phyloP scores from a whole-genome alignment of 495 filamentous ascomycete genomes.

The Talaromyces proteolyticus region DNA sequence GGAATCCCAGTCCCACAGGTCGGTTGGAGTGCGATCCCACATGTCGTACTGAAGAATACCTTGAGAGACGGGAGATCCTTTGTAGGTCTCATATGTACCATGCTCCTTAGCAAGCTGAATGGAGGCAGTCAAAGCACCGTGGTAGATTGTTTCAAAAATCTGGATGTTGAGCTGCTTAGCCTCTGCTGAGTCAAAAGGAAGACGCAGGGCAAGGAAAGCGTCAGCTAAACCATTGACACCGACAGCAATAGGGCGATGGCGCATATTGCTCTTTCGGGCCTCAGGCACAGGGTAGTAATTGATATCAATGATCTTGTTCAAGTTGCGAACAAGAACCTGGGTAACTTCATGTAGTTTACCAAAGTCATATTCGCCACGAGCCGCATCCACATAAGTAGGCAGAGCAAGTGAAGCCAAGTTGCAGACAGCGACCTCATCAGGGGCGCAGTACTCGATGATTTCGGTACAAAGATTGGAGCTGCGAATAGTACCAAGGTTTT shows the following conservation, averaged over 20 bases:
- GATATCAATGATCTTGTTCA: slow-evolving; percentile 96
- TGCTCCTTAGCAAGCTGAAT: slow-evolving; percentile 74
- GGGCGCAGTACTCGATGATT: slow-evolving; percentile 94
- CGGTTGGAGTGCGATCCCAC: slow-evolving; percentile 90
- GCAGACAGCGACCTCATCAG: slow-evolving; percentile 97
- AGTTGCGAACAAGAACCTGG: slow-evolving; percentile 81
- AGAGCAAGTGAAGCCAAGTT: slow-evolving; percentile 93
- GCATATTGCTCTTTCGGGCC: slow-evolving; percentile 90
- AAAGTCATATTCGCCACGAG: slow-evolving; percentile 82
- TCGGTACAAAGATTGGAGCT: slow-evolving; percentile 99
- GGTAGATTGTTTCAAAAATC: slow-evolving; percentile 99
- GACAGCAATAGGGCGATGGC: slow-evolving; percentile 88
- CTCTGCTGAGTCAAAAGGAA: slow-evolving; percentile 94
- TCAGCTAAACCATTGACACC: slow-evolving; percentile 99
- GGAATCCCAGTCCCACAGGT: slow-evolving; percentile 92
- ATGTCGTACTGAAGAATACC: slow-evolving; percentile 98
- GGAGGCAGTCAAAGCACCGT: slow-evolving; percentile 86
- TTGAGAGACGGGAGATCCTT: slow-evolving; percentile 90
- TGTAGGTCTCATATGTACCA: slow-evolving; percentile 83
- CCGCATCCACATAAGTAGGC: slow-evolving; percentile 80
- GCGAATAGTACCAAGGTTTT: slow-evolving; percentile 96
- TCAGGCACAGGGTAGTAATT: slow-evolving; percentile 96
- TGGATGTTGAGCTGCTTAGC: slow-evolving; percentile 92
- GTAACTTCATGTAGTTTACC: slow-evolving; percentile 89
- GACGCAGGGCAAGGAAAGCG: slow-evolving; percentile 92